These are phyloP conservation scores for Bruguiera sexangula DNA, from an alignment of 345 rosid genomes.

Conservation along the genomic window DNA sequence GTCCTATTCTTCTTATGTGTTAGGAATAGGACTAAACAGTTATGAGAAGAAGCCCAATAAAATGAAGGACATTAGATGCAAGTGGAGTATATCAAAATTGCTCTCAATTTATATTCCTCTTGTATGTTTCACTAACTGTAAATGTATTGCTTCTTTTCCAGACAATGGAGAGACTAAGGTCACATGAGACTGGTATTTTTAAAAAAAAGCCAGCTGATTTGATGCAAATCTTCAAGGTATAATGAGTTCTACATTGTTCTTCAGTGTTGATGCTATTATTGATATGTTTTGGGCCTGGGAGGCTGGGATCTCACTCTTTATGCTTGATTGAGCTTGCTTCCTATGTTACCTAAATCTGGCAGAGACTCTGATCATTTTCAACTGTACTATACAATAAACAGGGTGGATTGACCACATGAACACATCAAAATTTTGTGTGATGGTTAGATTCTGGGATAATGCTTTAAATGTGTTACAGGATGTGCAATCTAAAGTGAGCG, in stretches of 20 bases:
- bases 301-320: background rate
- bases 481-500: conserved; percentile 88
- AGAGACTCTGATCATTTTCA: background rate
- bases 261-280: background rate
- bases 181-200: conserved; percentile 75
- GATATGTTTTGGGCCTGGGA: background rate
- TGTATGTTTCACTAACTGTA: background rate
- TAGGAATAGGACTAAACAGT: too few species aligned
- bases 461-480: conserved; percentile 47
- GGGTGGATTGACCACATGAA: background rate
- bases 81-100: background rate
- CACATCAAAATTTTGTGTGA: background rate
- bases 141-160: conserved; percentile 29
- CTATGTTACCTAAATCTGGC: background rate
- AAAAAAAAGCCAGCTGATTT: conserved; percentile 85
- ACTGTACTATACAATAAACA: background rate
- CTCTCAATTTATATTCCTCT: background rate
- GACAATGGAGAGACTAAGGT: conserved; percentile 97
- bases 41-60: too few species aligned
- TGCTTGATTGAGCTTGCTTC: background rate
- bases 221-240: conserved; percentile 95
- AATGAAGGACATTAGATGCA: too few species aligned
- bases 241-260: conserved; percentile 15
- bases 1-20: too few species aligned
- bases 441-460: conserved; percentile 10